Base-by-base conservation (phyloP, 441 rosid genomes). In the Populus tomentosa region DNA sequence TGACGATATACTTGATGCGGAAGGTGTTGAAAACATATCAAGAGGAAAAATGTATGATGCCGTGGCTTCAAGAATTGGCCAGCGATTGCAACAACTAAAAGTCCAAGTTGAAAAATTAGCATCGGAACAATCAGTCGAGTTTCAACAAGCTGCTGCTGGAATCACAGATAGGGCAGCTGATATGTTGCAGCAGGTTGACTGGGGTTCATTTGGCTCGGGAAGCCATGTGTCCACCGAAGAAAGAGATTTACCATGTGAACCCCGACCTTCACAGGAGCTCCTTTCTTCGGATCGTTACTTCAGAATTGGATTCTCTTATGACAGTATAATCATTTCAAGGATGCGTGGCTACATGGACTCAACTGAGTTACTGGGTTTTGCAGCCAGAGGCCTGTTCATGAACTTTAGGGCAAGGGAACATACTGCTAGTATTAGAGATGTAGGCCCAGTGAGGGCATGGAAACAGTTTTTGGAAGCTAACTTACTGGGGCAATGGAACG, bases 21-120 rank as follows among this genome's bases (percentile, higher is more conserved):
- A 89, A 82, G 86, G 81, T 69, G 80, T 78, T 7, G 64, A 85
- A 74, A 61, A 82, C 75, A 70, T 85, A 7, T 81, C 97, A 56
- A 88, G 95, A 74, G 91, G 94, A 71, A 89, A 88, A 61, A 77
- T 95, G 10, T 95, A 93, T 30, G 99, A 95, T 46, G 92, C 97
- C 14, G 94, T 91, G 14, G 89, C 98, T 75, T 88, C 91, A 38
- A 88, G 97, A 77, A 87, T 95, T 1, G 93, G 98, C 13, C 80
- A 82, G 7, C 88, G 86, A 64, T 85, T 94, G 13, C 86, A 75
- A 21, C 80, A 87, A 77, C 80, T 95, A 72, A 95, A 93, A 81
- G 69, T 67, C 66, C 87, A 86, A 81, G 97, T 92, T 1, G 99
- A 95, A 75, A 89, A 78, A 79, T 68, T 91, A 69, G 91, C 88